Evolutionary conservation across 2,329 filamentous ascomycete species (phyloP).

Genomic region (Colletotrichum lindemuthianum): DNA sequence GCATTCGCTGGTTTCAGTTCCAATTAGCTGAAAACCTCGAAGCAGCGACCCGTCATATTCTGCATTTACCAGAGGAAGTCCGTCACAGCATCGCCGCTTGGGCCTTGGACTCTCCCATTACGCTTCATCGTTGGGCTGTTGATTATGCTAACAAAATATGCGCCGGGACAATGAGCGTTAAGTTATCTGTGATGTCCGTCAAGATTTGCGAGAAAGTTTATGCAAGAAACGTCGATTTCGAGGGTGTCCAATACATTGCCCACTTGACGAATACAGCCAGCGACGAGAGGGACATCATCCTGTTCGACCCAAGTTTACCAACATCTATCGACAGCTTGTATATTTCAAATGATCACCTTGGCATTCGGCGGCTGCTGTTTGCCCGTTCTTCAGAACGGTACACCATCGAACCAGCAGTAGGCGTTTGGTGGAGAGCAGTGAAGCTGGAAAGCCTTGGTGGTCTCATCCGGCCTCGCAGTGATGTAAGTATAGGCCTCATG

Average conservation of each 20-base stretch:
- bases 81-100: neutral
- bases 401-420: neutral
- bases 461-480: neutral
- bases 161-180: neutral
- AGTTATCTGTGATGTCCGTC: neutral
- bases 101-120: neutral
- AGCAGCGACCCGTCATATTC: neutral
- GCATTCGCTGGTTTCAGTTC: neutral
- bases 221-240: neutral
- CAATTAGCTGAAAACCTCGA: neutral
- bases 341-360: constrained; percentile 5
- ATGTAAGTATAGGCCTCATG: neutral
- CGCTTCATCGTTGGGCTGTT: neutral
- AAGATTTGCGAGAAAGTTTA: neutral
- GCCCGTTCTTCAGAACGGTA: neutral
- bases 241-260: constrained; percentile 7
- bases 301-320: constrained; percentile 2
- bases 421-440: neutral
- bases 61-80: neutral
- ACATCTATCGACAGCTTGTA: neutral
- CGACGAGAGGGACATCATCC: neutral
- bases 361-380: constrained; percentile 1
- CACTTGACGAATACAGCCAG: neutral
- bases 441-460: neutral
- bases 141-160: constrained; percentile 3